phyloP scores from a whole-genome alignment of 2,329 filamentous ascomycete genomes.

The Sclerotinia minor region DNA sequence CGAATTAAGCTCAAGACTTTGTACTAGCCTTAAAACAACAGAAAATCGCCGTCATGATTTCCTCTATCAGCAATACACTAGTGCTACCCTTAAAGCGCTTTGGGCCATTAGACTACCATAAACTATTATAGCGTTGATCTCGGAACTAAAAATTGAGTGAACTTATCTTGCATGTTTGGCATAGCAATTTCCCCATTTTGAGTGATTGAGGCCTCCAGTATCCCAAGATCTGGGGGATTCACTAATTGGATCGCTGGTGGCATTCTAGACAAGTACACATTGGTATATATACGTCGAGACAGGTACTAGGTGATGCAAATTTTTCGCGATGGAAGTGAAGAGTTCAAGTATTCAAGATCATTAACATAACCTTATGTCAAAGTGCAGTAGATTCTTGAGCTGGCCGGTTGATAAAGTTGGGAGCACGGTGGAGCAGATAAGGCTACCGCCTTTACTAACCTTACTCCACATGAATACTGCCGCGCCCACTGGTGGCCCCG shows the following conservation, averaged over 20 bases:
- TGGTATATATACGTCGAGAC: neutral
- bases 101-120: neutral
- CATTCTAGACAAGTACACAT: neutral
- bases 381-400: neutral
- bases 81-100: neutral
- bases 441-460: neutral
- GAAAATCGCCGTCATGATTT: neutral
- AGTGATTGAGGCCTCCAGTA: neutral
- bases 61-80: neutral
- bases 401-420: neutral
- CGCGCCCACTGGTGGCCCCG: too few species aligned
- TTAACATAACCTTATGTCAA: neutral
- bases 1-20: neutral
- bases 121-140: neutral
- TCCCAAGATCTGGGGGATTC: neutral
- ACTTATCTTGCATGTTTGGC: neutral
- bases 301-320: neutral
- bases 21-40: neutral
- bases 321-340: neutral
- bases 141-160: neutral
- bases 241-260: neutral
- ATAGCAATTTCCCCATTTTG: neutral
- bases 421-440: too few species aligned
- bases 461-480: neutral
- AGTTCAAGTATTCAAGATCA: neutral